These are phyloP conservation scores for Xylariaceae sp. DNA, from an alignment of 2,329 filamentous ascomycete species.

Conservation along the genomic window DNA sequence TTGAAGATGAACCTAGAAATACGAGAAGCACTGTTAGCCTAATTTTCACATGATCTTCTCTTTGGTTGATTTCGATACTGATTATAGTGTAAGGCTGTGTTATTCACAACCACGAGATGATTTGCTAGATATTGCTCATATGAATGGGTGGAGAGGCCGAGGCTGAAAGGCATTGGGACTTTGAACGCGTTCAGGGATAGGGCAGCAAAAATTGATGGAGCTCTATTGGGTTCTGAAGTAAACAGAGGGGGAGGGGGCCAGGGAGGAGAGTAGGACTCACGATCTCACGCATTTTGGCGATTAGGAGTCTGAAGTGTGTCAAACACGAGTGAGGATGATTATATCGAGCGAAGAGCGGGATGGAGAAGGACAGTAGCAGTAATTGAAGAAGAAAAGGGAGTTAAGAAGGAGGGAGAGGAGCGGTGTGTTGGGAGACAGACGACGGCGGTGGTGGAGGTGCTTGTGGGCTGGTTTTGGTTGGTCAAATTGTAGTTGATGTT, in stretches of 20 bases:
- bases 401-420: conserved; percentile 31
- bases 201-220: conserved; percentile 17
- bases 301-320: conserved; percentile 36
- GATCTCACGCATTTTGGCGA: conserved; percentile 74
- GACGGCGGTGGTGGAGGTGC: conserved; percentile 25
- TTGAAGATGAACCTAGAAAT: conserved; percentile 90
- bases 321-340: conserved; percentile 34
- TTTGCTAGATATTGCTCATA: conserved; percentile 11
- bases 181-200: conserved; percentile 42
- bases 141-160: conserved; percentile 34
- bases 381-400: conserved; percentile 29
- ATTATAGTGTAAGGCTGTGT: neutral
- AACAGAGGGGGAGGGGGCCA: conserved; percentile 30
- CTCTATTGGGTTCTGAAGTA: conserved; percentile 29
- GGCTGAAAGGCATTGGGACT: neutral
- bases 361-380: conserved; percentile 25
- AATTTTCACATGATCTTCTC: neutral
- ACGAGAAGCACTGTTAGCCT: conserved; percentile 17
- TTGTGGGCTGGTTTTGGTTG: conserved; percentile 24
- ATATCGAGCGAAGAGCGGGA: conserved; percentile 31
- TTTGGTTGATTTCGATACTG: neutral
- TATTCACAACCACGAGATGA: neutral
- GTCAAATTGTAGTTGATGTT: conserved; percentile 11
- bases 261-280: conserved; percentile 54
- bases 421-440: conserved; percentile 31